phyloP scores from a whole-genome alignment of 306 rosid genomes.

The Castanea mollissima region DNA sequence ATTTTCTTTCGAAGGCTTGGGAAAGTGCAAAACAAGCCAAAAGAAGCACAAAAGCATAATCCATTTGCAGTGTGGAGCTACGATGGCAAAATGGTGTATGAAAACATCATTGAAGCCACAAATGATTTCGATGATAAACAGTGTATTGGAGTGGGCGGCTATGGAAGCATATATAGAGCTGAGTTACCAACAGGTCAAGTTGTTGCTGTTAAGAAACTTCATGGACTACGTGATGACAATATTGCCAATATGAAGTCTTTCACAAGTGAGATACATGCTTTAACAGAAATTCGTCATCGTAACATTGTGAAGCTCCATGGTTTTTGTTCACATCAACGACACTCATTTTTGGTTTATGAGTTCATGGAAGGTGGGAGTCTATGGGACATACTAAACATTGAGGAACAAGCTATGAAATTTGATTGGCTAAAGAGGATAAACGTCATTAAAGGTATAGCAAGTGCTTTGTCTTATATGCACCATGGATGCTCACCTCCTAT shows the following conservation, averaged over 20 bases:
- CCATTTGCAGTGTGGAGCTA: conserved; percentile 22
- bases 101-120: conserved; percentile 9
- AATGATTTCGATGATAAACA: conserved; percentile 29
- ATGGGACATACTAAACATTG: conserved; percentile 7
- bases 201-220: conserved; percentile 28
- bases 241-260: conserved; percentile 15
- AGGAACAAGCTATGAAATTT: conserved; percentile 20
- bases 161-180: conserved; percentile 33
- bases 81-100: conserved; percentile 7
- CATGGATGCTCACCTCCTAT: conserved; percentile 27
- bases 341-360: conserved; percentile 25
- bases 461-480: conserved; percentile 31
- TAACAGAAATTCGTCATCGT: conserved; percentile 22
- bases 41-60: conserved; percentile 6
- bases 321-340: conserved; percentile 12
- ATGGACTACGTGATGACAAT: conserved; percentile 15
- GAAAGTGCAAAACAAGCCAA: conserved; percentile 2
- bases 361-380: conserved; percentile 23
- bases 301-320: conserved; percentile 31
- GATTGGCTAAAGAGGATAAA: conserved; percentile 29
- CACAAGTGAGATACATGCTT: conserved; percentile 25
- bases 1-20: too few species aligned
- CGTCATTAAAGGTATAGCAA: conserved; percentile 29
- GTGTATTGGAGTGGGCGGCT: conserved; percentile 26
- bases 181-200: conserved; percentile 25